phyloP scores from a whole-genome alignment of 2,329 filamentous ascomycete species.

The Fusarium xyrophilum region DNA sequence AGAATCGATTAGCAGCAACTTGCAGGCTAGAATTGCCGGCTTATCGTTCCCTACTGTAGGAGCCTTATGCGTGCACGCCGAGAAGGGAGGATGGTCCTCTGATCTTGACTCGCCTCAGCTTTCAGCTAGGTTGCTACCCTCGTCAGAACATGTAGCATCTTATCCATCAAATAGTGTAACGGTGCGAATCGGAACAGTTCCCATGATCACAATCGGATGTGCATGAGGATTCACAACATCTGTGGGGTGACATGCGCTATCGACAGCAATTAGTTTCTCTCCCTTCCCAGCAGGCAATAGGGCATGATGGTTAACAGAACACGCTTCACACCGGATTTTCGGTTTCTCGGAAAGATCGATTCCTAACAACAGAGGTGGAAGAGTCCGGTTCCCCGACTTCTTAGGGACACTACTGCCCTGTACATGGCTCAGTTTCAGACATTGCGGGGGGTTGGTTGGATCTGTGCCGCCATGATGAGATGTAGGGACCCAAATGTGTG shows the following conservation, averaged over 20 bases:
- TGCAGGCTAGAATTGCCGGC: constrained; percentile 24
- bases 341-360: constrained; percentile 10
- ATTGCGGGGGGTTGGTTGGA: constrained; percentile 22
- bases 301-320: not conserved
- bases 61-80: constrained; percentile 15
- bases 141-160: constrained; percentile 20
- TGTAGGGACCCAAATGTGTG: constrained; percentile 19
- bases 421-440: constrained; percentile 31
- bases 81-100: constrained; percentile 13
- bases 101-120: constrained; percentile 25
- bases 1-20: not conserved
- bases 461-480: constrained; percentile 11
- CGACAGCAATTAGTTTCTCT: not conserved
- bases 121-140: constrained; percentile 9
- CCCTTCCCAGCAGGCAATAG: not conserved
- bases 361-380: constrained; percentile 1
- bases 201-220: constrained; percentile 26
- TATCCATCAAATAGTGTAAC: constrained; percentile 27
- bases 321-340: not conserved
- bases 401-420: not conserved
- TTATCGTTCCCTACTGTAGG: constrained; percentile 25
- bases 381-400: constrained; percentile 3
- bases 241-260: constrained; percentile 13
- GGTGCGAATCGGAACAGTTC: constrained; percentile 38
- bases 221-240: constrained; percentile 21